phyloP scores from a whole-genome alignment of 805 yeast genomes.

The Kodamaea neixiangensis region DNA sequence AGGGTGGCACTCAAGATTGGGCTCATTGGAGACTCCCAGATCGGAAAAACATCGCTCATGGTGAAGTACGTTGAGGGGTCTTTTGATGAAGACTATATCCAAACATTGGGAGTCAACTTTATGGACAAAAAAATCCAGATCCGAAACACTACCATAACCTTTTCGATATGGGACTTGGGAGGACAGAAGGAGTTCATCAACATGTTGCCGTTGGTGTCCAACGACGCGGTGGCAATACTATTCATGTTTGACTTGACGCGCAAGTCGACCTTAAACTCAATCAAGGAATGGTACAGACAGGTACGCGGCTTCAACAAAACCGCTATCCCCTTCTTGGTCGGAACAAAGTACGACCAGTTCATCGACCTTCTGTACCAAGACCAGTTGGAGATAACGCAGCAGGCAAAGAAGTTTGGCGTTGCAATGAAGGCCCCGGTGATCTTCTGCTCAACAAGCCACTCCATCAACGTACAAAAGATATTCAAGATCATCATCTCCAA shows the following conservation, averaged over 20 bases:
- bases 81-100: conserved; percentile 88
- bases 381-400: conserved; percentile 80
- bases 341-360: conserved; percentile 90
- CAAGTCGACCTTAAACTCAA: conserved; percentile 79
- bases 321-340: conserved; percentile 88
- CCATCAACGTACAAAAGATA: conserved; percentile 90
- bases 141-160: conserved; percentile 83
- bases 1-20: conserved; percentile 82
- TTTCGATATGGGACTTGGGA: conserved; percentile 94
- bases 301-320: conserved; percentile 86
- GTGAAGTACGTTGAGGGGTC: conserved; percentile 95
- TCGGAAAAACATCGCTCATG: conserved; percentile 95
- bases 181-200: conserved; percentile 94
- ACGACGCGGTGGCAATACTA: conserved; percentile 88
- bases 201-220: conserved; percentile 90
- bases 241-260: conserved; percentile 89
- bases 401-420: conserved; percentile 79
- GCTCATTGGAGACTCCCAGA: conserved; percentile 91
- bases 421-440: conserved; percentile 87
- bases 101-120: conserved; percentile 92
- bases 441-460: conserved; percentile 88
- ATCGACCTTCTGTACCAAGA: conserved; percentile 76
- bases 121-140: conserved; percentile 88
- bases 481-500: conserved; percentile 88
- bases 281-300: conserved; percentile 93